A percentile compares a stretch with the other conserved stretches of the same genome.
Conservation (phyloP, 140 eudicot genomes). For the Cichorium intybus region DNA sequence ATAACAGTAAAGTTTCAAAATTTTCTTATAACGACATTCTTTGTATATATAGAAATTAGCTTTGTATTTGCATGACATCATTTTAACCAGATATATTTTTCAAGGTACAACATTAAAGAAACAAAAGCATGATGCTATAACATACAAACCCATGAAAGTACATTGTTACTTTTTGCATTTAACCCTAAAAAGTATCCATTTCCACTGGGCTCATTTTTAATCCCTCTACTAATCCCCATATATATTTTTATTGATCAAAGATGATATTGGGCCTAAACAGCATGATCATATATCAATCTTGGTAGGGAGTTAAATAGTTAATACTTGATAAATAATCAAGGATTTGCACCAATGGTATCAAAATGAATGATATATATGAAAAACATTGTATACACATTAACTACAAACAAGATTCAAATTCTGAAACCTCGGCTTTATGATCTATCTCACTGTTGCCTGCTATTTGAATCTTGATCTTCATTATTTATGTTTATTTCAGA, state of each 20-base stretch:
- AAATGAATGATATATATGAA: conserved; percentile 30
- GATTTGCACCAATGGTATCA: conserved; percentile 11
- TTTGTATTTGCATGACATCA: background rate
- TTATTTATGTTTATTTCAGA: conserved; percentile 34
- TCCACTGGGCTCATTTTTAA: background rate
- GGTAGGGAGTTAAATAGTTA: background rate
- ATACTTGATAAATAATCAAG: background rate
- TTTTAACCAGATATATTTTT: background rate
- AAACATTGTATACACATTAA: background rate
- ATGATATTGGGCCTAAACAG: background rate
- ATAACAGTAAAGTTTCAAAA: background rate
- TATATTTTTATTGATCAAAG: background rate
- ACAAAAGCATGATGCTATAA: too few relatives aligned
- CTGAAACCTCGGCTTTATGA: conserved; percentile 25
- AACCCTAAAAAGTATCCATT: background rate
- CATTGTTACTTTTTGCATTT: background rate
- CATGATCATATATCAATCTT: background rate
- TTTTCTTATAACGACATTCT: background rate
- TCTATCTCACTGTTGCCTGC: conserved; percentile 22
- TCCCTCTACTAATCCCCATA: too few relatives aligned
- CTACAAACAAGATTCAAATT: conserved; percentile 19
- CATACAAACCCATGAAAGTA: background rate
- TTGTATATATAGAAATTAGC: background rate
- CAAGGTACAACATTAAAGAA: background rate
- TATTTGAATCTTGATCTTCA: conserved; percentile 49